Base-by-base conservation (phyloP, 495 filamentous ascomycete species). In the Terfezia claveryi region DNA sequence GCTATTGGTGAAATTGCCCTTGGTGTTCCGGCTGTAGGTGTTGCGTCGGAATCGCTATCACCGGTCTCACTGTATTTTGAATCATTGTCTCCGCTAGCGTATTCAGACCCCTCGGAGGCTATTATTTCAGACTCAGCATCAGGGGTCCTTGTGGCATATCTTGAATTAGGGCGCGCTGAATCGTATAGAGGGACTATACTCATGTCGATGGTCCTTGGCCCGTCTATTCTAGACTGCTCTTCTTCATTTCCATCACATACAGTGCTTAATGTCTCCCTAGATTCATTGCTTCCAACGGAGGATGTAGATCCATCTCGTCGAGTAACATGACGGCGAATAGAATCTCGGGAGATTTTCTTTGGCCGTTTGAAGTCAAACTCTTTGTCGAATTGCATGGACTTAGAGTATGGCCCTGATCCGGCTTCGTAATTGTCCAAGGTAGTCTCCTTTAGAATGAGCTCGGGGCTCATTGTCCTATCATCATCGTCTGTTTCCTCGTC, bases 261-360 rank as follows among this genome's bases (percentile, higher is more conserved):
- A 46, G 41, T 46, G 41, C 41, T 46, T 5, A 20, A 14, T 2
- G 12, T 20, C 1, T 46, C 41, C 17, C 41, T 3, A 14, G 12
- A 20, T 46, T 46, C 41, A 20, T 46, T 46, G 27, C 27, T 32
- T 32, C 27, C 27, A 7, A 32, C 7, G 27, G 27, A 32, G 4
- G 27, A 32, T 7, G 27, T 32, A 32, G 27, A 32, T 32, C 27
- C 27, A 32, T 32, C 27, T 32, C 27, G 27, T 32, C 27, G 27
- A 32, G 27, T 32, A 2, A 46, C 41, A 46, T 46, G 41, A 14
- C 86, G 79, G 51, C 94, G 69, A 55, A 96, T 96, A 0, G 87
- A 93, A 63, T 95, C 91, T 20, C 91, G 76, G 37, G 91, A 95
- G 62, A 94, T 46, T 20, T 46, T 46, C 17, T 46, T 46, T 14